These are phyloP conservation scores for Chaetothyriales sp. DNA, from an alignment of 2,329 filamentous ascomycete genomes.

Conservation along the genomic window DNA sequence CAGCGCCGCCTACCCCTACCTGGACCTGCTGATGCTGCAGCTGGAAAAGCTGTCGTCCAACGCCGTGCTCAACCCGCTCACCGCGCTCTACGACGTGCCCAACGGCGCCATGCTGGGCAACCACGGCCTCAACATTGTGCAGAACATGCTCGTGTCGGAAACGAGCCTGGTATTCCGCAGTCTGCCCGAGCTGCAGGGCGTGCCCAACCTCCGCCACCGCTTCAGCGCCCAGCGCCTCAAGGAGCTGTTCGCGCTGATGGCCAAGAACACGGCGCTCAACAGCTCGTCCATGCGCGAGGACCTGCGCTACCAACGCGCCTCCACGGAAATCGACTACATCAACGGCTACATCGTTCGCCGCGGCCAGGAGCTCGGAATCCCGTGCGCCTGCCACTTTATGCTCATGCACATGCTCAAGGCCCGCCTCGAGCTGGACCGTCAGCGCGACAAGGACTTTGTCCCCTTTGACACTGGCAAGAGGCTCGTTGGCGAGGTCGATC, in stretches of 20 bases:
- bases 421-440: constrained; percentile 22
- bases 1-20: constrained; percentile 44
- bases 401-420: constrained; percentile 60
- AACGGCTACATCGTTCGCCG: constrained; percentile 76
- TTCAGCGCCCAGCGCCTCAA: constrained; percentile 50
- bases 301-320: constrained; percentile 41
- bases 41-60: constrained; percentile 66
- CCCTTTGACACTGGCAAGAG: not conserved
- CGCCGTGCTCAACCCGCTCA: constrained; percentile 66
- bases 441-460: not conserved
- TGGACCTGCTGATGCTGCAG: constrained; percentile 55
- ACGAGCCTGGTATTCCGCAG: constrained; percentile 56
- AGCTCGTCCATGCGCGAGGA: constrained; percentile 56
- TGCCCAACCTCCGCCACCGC: constrained; percentile 46
- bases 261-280: constrained; percentile 41
- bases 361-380: constrained; percentile 59
- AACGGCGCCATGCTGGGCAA: constrained; percentile 62
- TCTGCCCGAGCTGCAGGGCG: constrained; percentile 58
- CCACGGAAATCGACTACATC: constrained; percentile 68
- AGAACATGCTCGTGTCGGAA: constrained; percentile 61
- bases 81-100: constrained; percentile 60
- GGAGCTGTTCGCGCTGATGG: constrained; percentile 42
- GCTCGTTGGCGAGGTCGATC: not conserved
- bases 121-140: constrained; percentile 48
- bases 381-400: constrained; percentile 58